A percentile compares a stretch with the other conserved stretches of the same genome.
phyloP scores from a whole-genome alignment of 176 grass and related monocot genomes.

The Chrysopogon serrulatus region DNA sequence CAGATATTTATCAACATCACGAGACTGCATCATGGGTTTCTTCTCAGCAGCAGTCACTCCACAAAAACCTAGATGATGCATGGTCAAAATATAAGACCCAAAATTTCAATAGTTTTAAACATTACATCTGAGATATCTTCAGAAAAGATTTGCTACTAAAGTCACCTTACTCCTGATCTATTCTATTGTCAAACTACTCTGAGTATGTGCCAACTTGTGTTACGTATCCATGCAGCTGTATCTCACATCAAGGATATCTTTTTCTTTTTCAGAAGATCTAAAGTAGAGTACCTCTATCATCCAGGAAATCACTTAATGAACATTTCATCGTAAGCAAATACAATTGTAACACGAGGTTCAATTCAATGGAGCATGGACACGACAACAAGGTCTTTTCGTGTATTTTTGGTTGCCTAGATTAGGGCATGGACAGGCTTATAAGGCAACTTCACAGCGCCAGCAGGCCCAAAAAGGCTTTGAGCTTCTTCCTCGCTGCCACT shows the following conservation, averaged over 20 bases:
- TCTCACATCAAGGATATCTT: not conserved
- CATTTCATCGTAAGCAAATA: conserved; percentile 3
- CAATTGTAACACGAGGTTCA: not conserved
- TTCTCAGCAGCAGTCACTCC: conserved; percentile 32
- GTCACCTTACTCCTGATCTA: not conserved
- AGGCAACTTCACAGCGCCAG: not conserved
- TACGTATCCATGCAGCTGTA: not conserved
- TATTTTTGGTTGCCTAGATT: not conserved
- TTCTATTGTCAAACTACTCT: conserved; percentile 1
- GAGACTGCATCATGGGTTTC: conserved; percentile 13
- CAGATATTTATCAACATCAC: not conserved
- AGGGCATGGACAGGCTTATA: not conserved
- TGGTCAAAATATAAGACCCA: conserved; percentile 23
- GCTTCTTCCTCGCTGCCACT: not conserved
- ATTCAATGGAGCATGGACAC: not conserved
- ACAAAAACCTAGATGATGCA: conserved; percentile 27
- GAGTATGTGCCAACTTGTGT: not conserved
- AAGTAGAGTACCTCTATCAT: not conserved
- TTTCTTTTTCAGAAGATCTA: not conserved
- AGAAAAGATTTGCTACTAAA: not conserved
- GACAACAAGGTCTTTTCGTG: not conserved
- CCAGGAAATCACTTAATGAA: conserved; percentile 10
- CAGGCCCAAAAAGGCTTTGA: not conserved
- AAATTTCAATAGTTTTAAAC: conserved; percentile 9
- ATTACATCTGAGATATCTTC: conserved; percentile 3